Conservation (phyloP, 345 rosid genomes). For the Pelargonium nanum region DNA sequence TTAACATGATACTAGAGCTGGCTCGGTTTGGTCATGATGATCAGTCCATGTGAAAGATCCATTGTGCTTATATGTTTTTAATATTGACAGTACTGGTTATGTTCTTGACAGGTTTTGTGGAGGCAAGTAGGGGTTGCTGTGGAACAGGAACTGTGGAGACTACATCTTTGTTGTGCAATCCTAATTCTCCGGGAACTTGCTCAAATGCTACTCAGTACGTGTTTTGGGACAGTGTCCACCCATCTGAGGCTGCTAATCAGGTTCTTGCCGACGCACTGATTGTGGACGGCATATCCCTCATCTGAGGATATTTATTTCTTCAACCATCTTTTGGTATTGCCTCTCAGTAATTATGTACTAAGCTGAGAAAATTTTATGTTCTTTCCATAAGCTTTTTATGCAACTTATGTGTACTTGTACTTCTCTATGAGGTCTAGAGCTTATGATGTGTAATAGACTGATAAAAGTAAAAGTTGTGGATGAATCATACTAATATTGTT, state of each 20-base stretch:
- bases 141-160: conserved; percentile 84
- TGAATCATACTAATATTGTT: too few species aligned
- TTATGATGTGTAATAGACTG: too few species aligned
- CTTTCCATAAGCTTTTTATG: too few species aligned
- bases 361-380: too few species aligned
- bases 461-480: too few species aligned
- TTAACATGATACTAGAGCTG: too few species aligned
- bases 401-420: too few species aligned
- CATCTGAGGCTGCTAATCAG: conserved; percentile 83
- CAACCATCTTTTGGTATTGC: not conserved
- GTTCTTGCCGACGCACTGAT: conserved; percentile 61
- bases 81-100: not conserved
- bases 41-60: too few species aligned
- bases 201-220: conserved; percentile 72
- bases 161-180: conserved; percentile 64
- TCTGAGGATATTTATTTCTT: conserved; percentile 10
- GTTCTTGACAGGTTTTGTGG: conserved; percentile 45
- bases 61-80: too few species aligned
- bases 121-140: conserved; percentile 83
- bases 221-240: conserved; percentile 93
- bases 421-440: too few species aligned
- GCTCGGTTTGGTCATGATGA: too few species aligned
- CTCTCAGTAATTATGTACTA: not conserved
- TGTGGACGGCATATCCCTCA: conserved; percentile 54
- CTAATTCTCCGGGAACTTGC: conserved; percentile 64